phyloP scores from a whole-genome alignment of 1,284 basidiomycete genomes.

The Pisolithus thermaeus region DNA sequence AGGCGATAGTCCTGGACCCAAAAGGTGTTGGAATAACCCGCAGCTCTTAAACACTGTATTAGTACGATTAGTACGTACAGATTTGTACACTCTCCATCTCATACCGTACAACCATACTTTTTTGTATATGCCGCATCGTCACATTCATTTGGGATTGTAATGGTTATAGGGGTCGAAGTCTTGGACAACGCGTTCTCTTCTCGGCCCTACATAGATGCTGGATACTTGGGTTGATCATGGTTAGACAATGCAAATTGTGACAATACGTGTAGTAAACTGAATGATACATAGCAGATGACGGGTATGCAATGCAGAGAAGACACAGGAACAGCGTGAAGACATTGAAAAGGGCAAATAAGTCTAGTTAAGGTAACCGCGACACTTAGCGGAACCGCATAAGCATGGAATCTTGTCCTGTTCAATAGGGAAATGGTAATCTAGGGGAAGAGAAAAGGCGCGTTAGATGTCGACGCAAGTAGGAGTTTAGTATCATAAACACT shows the following conservation, averaged over 20 bases:
- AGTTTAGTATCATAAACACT: slow-evolving; percentile 23
- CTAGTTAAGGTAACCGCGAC: slow-evolving; percentile 86
- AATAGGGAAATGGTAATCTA: slow-evolving; percentile 91
- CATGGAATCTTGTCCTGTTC: slow-evolving; percentile 91
- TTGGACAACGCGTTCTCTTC: too few relatives aligned
- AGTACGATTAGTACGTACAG: too few relatives aligned
- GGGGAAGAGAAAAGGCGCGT: neutral
- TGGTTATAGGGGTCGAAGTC: too few relatives aligned
- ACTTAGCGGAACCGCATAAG: slow-evolving; percentile 81
- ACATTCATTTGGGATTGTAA: too few relatives aligned
- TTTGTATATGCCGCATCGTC: too few relatives aligned
- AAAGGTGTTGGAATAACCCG: neutral
- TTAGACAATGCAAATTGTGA: slow-evolving; percentile 1
- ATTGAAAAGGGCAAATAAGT: slow-evolving; percentile 1
- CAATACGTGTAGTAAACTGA: slow-evolving; percentile 2
- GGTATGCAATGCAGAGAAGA: slow-evolving; percentile 2
- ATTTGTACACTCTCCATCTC: too few relatives aligned
- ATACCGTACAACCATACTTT: too few relatives aligned
- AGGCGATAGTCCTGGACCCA: neutral
- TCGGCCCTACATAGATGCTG: neutral
- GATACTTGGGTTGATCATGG: neutral
- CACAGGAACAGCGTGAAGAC: neutral
- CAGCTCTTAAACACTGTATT: too few relatives aligned
- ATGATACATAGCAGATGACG: slow-evolving; percentile 2
- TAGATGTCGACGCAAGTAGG: neutral